Evolutionary conservation across 2,329 filamentous ascomycete species (phyloP), one percentile per base, ranked within the genome.

Genomic region (Fusarium luffae): DNA sequence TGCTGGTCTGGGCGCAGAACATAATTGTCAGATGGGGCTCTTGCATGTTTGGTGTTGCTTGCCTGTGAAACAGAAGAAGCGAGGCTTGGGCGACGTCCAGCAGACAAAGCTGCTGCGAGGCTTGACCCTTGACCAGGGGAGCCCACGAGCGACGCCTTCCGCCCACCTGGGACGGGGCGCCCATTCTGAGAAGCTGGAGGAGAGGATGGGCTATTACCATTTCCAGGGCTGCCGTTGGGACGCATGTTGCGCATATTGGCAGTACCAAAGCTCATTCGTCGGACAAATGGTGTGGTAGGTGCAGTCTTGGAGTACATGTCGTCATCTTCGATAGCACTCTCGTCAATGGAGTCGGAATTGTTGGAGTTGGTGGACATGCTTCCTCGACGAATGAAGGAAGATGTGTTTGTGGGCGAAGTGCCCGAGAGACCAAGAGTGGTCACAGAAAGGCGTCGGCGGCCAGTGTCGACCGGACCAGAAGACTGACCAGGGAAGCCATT

Each of bases 221-320:
- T 88, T 76, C 87, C 88, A 77, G 89, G 85, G 77, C 89, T 91
- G 75, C 83, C 84, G 75, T 85, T 85, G 37, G 82, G 81, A 56
- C 83, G 80, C 66, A 78, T 82, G 68, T 83, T 83, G 73, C 90
- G 90, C 74, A 92, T 88, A 80, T 90, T 90, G 79, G 93, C 89
- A 66, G 92, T 91, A 66, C 95, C 94, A 76, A 97, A 97, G 81
- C 94, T 98, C 84, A 97, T 90, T 63, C 94, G 92, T 73, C 94
- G 91, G 63, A 88, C 88, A 77, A 94, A 95, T 34, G 94, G 93
- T 14, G 92, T 92, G 55, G 84, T 86, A 34, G 93, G 90, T 18
- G 86, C 85, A 72, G 86, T 88, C 75, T 85, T 87, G n/a, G 83
- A 79, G 41, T 84, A 80, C 56, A 84, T 82, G 23, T 90, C 88